These are phyloP conservation scores for Metrosideros polymorpha DNA, from an alignment of 441 rosid genomes.

Conservation along the genomic window DNA sequence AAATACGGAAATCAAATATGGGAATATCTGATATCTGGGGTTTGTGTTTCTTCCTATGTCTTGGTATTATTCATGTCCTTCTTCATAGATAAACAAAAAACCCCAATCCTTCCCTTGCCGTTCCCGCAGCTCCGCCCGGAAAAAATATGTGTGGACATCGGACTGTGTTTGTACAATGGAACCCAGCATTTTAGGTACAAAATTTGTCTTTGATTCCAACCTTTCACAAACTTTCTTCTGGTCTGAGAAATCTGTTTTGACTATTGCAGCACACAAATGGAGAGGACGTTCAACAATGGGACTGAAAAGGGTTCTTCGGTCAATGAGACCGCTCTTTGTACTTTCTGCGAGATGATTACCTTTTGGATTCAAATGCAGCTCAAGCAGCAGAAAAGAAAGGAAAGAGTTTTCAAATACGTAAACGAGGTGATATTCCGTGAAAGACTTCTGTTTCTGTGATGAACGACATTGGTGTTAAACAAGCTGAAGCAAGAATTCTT, in stretches of 20 bases:
- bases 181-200: conserved; percentile 12
- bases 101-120: neutral
- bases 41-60: conserved; percentile 4
- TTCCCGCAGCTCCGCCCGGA: conserved; percentile 41
- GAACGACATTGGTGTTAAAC: neutral
- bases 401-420: conserved; percentile 26
- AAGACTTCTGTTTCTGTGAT: neutral
- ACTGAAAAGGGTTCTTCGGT: neutral
- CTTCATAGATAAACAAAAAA: neutral
- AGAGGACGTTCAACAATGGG: conserved; percentile 9
- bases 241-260: neutral
- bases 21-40: conserved; percentile 45
- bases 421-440: conserved; percentile 22
- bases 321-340: conserved; percentile 22
- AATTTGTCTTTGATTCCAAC: neutral
- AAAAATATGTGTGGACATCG: conserved; percentile 38
- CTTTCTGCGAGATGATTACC: conserved; percentile 47
- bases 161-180: conserved; percentile 30
- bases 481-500: neutral
- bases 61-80: neutral
- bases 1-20: conserved; percentile 35
- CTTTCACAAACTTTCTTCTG: neutral
- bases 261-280: conserved; percentile 11
- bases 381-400: conserved; percentile 36
- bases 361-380: conserved; percentile 56